Base-by-base conservation (phyloP, 2,329 filamentous ascomycete genomes). In the Pezicula neosporulosa region DNA sequence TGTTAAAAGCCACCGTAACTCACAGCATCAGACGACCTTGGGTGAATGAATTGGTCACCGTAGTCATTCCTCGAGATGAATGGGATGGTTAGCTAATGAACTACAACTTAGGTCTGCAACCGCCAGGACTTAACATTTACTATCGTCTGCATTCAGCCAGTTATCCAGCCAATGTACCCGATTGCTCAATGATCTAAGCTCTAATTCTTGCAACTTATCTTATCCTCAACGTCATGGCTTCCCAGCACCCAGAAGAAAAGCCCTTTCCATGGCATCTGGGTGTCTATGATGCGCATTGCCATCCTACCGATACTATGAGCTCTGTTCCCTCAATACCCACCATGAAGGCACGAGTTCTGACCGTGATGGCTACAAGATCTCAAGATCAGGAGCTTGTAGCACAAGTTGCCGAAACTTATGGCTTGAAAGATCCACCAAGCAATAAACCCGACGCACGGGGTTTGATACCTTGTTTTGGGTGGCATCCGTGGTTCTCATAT, bases 401-500 rank as follows among this genome's bases (percentile, higher is more conserved):
- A 36, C 67, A 78, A 37, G 75, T 86, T 27, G 85, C 87, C 28
- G 71, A 75, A 4, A 62, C 72, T 13, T 75, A 83, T 60, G 78
- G 80, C 35, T 64, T 86, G 44, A 63, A 62, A 24, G 60, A 35
- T 50, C 59, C 10, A 51, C 50, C 42, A 24, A 62, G 67, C 55
- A 50, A 60, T 3, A 51, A 61, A 16, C 47, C 61, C 44, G 49
- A 33, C 47, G 44, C 55, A 24, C 70, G 74, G 52, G 74, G 73
- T 53, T 66, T 85, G 21, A 60, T 93, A 3, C 87, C 89, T 0
- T 83, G 84, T n/a, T 93, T 92, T 69, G 89, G 89, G 18, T 92
- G 89, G 87, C 89, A 94, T 65, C 89, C 89, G 1, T 94, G 89
- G 89, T 93, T 92, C 68, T 87, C 88, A 1, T 77, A 93, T 66